Evolutionary conservation across 1,284 basidiomycete genomes (phyloP), one percentile per base, ranked within the genome.

Genomic region (Apiotrichum akiyoshidainum): DNA sequence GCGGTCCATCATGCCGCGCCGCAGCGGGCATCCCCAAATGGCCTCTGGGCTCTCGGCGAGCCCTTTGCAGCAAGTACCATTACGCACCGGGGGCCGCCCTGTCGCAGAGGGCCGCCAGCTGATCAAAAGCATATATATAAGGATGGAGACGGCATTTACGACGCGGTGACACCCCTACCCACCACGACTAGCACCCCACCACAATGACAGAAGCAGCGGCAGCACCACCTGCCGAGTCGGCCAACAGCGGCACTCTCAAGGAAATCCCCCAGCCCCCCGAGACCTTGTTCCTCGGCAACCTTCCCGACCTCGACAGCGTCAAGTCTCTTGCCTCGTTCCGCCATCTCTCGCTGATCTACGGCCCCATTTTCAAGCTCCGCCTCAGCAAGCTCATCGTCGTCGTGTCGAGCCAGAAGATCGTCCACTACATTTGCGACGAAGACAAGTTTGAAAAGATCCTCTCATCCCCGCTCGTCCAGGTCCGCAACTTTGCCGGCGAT

Each of bases 341-440:
- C 31, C 76, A 80, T 11, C 76, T 83, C 65, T 60, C 55, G 11
- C n/a, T 26, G 19, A 42, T 63, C 45, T 55, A 63, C 47, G 61
- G 58, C 46, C 34, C 31, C 11, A 63, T 63, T 34, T 63, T 49
- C 51, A 52, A 60, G 50, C 48, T 63, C 19, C 48, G 49, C 31
- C 49, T 63, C 21, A 21, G 12, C 10, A 19, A 45, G 9, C 22
- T 51, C 12, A 53, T 75, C 12, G 60, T 79, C 14, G 66, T 79
- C 22, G 67, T 81, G 11, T 79, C 74, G 56, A 74, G 76, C 14
- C 77, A 80, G 41, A 74, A 73, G n/a, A 70, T 83, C 19, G 71
- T 76, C 12, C 77, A 81, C 63, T 80, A 83, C 66, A 67, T 81
- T 7, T 79, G 76, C 45, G 78, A 84, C 61, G 82, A 84, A 46